Evolutionary conservation across 805 yeast genomes (phyloP).

Genomic region (Ogataea philodendri): DNA sequence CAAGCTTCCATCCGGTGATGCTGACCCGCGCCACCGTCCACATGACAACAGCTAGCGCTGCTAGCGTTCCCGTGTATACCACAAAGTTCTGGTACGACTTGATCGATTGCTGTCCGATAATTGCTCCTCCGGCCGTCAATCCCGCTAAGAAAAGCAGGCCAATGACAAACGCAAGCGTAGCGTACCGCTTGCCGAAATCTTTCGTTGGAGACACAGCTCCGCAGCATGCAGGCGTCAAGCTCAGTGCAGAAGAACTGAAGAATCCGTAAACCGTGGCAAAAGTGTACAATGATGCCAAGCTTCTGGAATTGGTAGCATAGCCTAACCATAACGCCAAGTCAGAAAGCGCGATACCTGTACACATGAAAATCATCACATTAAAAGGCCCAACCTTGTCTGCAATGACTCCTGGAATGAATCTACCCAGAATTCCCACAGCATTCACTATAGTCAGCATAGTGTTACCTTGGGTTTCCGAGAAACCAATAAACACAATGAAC

Average conservation of each 20-base stretch:
- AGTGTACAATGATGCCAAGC: slow-evolving; percentile 41
- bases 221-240: slow-evolving; percentile 57
- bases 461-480: slow-evolving; percentile 39
- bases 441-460: slow-evolving; percentile 47
- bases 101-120: slow-evolving; percentile 34
- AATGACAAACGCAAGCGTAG: slow-evolving; percentile 29
- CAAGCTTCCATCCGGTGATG: slow-evolving; percentile 42
- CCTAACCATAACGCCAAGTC: slow-evolving; percentile 60
- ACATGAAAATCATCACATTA: slow-evolving; percentile 52
- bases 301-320: slow-evolving; percentile 40
- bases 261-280: slow-evolving; percentile 52
- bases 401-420: slow-evolving; percentile 51
- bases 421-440: slow-evolving; percentile 49
- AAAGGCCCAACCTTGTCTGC: slow-evolving; percentile 57
- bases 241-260: slow-evolving; percentile 52
- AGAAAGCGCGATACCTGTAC: slow-evolving; percentile 43
- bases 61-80: slow-evolving; percentile 37
- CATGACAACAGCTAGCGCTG: slow-evolving; percentile 37
- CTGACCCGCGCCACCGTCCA: slow-evolving; percentile 45
- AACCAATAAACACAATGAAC: slow-evolving; percentile 43
- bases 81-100: slow-evolving; percentile 38
- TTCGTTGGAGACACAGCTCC: slow-evolving; percentile 52
- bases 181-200: slow-evolving; percentile 26
- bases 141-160: slow-evolving; percentile 34
- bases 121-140: slow-evolving; percentile 34